These are phyloP conservation scores for Psilocybe cubensis DNA, from an alignment of 768 basidiomycete genomes.

Conservation along the genomic window DNA sequence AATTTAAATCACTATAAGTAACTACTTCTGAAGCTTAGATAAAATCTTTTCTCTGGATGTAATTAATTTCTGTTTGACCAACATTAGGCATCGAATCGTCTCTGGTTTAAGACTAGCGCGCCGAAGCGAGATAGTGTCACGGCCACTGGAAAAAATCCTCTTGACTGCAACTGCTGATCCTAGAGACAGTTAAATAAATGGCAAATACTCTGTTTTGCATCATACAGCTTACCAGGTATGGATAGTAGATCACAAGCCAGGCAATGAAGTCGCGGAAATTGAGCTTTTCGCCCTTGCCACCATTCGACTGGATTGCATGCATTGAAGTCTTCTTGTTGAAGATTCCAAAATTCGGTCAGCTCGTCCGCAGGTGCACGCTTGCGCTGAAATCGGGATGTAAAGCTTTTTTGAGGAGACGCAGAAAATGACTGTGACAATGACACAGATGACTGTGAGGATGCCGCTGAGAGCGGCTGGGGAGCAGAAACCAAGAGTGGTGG, in stretches of 20 bases:
- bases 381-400: constrained; percentile 16
- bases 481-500: neutral
- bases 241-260: constrained; percentile 30
- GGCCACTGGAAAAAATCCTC: constrained; percentile 33
- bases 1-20: no score
- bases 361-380: constrained; percentile 12
- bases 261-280: constrained; percentile 30
- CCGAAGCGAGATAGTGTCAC: constrained; percentile 34
- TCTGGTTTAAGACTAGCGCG: constrained; percentile 31
- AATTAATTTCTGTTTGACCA: constrained; percentile 21
- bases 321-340: constrained; percentile 23
- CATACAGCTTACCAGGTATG: constrained; percentile 31
- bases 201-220: neutral
- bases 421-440: neutral
- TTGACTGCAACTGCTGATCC: constrained; percentile 39
- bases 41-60: no score
- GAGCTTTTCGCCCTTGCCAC: constrained; percentile 25
- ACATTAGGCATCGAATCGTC: constrained; percentile 32
- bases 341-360: constrained; percentile 20
- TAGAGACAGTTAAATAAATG: constrained; percentile 2
- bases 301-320: constrained; percentile 31
- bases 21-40: no score
- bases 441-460: constrained; percentile 18
- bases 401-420: neutral
- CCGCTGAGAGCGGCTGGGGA: neutral